phyloP scores from a whole-genome alignment of 441 rosid species.

The Brassica balearica region DNA sequence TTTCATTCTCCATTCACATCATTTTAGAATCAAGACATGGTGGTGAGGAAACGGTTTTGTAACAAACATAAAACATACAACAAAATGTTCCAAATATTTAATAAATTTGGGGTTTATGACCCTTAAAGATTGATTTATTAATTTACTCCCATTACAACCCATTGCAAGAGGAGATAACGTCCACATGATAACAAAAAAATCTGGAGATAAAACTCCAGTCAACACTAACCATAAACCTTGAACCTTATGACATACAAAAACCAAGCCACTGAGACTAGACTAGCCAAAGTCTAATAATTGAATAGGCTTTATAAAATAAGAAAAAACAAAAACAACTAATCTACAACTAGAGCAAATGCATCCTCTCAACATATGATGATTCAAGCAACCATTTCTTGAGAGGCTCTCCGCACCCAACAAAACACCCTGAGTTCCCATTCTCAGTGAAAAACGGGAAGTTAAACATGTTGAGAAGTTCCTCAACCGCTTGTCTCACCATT shows the following conservation, averaged over 20 bases:
- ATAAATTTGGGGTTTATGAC: background rate
- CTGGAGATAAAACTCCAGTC: background rate
- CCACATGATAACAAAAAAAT: background rate
- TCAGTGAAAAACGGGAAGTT: slow-evolving; percentile 87
- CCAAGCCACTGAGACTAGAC: slow-evolving; percentile 7
- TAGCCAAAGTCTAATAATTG: slow-evolving; percentile 9
- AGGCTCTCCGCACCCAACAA: slow-evolving; percentile 86
- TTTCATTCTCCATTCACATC: background rate
- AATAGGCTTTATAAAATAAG: slow-evolving; percentile 1
- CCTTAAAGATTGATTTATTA: background rate
- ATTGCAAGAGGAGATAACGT: slow-evolving; percentile 7
- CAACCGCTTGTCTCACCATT: slow-evolving; percentile 82
- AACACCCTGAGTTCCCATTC: slow-evolving; percentile 89
- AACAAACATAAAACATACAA: background rate
- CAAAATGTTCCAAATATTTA: background rate
- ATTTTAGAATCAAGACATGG: background rate
- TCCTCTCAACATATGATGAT: slow-evolving; percentile 84
- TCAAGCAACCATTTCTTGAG: slow-evolving; percentile 79
- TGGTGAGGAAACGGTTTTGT: background rate
- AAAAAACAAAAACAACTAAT: slow-evolving; percentile 5
- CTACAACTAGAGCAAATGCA: slow-evolving; percentile 78
- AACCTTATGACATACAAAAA: slow-evolving; percentile 11
- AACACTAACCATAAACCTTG: background rate
- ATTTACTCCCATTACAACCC: slow-evolving; percentile 6
- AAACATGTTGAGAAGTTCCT: slow-evolving; percentile 76